These are phyloP conservation scores for Fusarium sp. DNA, from an alignment of 2,329 filamentous ascomycete genomes.

Conservation along the genomic window DNA sequence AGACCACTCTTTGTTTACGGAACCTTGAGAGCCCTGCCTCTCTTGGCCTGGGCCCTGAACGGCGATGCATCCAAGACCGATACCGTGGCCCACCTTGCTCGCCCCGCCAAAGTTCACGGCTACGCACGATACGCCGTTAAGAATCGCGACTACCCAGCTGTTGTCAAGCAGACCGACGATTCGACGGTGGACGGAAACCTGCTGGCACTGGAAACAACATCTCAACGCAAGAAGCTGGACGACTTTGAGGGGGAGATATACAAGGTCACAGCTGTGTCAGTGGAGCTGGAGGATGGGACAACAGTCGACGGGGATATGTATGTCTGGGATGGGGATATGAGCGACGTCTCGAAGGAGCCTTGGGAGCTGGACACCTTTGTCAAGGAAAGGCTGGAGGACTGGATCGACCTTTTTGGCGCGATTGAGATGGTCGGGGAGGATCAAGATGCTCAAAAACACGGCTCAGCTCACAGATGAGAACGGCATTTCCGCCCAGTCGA, in stretches of 20 bases:
- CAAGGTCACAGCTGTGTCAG: conserved; percentile 14
- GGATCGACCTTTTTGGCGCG: conserved; percentile 42
- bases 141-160: conserved; percentile 44
- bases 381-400: conserved; percentile 43
- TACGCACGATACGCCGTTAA: conserved; percentile 22
- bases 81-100: not conserved
- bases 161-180: conserved; percentile 8
- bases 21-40: conserved; percentile 43
- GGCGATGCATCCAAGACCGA: conserved; percentile 41
- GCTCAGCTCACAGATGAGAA: too few species aligned
- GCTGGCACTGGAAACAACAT: conserved; percentile 32
- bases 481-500: too few species aligned
- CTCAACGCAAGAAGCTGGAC: conserved; percentile 35
- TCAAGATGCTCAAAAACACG: not conserved
- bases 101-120: conserved; percentile 27
- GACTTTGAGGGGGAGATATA: conserved; percentile 42
- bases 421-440: conserved; percentile 32
- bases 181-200: conserved; percentile 44
- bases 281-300: conserved; percentile 16
- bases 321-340: conserved; percentile 42
- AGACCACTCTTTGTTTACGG: conserved; percentile 48
- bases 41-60: conserved; percentile 46
- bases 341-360: conserved; percentile 22
- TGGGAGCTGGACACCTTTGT: conserved; percentile 46
- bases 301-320: conserved; percentile 48